Evolutionary conservation across 2,329 filamentous ascomycete genomes (phyloP).

Genomic region (Didymella keratinophila): DNA sequence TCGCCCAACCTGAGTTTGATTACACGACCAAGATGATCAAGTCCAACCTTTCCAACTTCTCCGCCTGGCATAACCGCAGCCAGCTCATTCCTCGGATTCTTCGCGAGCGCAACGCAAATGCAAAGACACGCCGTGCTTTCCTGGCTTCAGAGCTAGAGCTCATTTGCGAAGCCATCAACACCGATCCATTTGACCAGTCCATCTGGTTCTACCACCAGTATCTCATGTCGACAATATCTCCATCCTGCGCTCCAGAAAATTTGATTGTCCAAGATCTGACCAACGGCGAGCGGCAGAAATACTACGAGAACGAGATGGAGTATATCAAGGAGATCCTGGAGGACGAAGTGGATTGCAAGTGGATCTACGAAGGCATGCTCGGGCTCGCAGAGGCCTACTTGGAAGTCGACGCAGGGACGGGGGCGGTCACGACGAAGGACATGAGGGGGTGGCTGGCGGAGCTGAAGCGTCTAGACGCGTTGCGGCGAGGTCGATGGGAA

Average conservation of each 20-base stretch:
- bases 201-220: slow-evolving; percentile 98
- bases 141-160: slow-evolving; percentile 79
- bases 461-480: slow-evolving; percentile 74
- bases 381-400: slow-evolving; percentile 73
- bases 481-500: slow-evolving; percentile 77
- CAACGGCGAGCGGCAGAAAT: slow-evolving; percentile 67
- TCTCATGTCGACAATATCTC: slow-evolving; percentile 71
- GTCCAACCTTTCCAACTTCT: slow-evolving; percentile 91
- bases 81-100: slow-evolving; percentile 82
- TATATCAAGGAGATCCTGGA: slow-evolving; percentile 73
- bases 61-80: slow-evolving; percentile 92
- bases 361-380: slow-evolving; percentile 87
- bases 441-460: slow-evolving; percentile 65
- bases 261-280: slow-evolving; percentile 72
- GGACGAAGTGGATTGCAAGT: slow-evolving; percentile 77
- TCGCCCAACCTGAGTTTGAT: slow-evolving; percentile 81
- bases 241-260: slow-evolving; percentile 57
- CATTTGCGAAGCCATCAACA: slow-evolving; percentile 80
- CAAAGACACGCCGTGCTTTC: slow-evolving; percentile 69
- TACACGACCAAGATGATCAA: slow-evolving; percentile 92
- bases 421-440: slow-evolving; percentile 53
- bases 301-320: slow-evolving; percentile 75
- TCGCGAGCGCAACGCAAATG: slow-evolving; percentile 71
- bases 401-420: slow-evolving; percentile 54
- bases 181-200: slow-evolving; percentile 92